Conservation (phyloP, 176 grass and related monocot genomes). For the Eleusine coracana region DNA sequence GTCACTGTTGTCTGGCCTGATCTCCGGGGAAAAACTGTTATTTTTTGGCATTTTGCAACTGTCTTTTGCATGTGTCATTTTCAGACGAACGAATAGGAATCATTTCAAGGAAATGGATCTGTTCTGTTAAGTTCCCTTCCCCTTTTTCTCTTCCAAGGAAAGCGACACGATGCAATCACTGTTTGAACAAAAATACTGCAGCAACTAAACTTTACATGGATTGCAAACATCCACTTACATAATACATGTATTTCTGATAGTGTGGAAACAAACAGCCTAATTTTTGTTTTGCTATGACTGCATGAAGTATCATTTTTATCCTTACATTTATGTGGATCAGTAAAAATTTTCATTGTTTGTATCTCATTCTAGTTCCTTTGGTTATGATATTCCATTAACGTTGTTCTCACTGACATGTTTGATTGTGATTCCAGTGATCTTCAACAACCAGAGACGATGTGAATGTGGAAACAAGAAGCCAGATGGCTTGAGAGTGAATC, state of each 20-base stretch:
- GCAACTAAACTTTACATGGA: conserved; percentile 5
- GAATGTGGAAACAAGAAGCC: conserved; percentile 4
- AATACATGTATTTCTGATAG: conserved; percentile 9
- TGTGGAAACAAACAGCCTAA: neutral
- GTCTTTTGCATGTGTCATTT: conserved; percentile 22
- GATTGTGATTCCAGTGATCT: conserved; percentile 24
- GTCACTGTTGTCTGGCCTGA: neutral
- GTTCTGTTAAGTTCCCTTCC: neutral
- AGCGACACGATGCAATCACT: neutral
- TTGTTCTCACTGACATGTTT: conserved; percentile 15
- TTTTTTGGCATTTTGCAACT: conserved; percentile 16
- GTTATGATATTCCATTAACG: neutral
- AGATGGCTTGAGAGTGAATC: neutral
- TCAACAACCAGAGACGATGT: neutral
- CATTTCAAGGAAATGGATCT: conserved; percentile 14
- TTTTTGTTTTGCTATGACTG: conserved; percentile 2
- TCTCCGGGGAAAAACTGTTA: conserved; percentile 5
- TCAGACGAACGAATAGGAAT: neutral
- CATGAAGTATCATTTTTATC: conserved; percentile 9
- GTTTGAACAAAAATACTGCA: neutral
- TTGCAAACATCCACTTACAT: neutral
- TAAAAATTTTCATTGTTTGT: conserved; percentile 10
- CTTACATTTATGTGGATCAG: neutral
- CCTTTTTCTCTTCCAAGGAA: neutral
- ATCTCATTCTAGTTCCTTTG: conserved; percentile 5